Percentiles rank a stretch among this genome's conserved stretches.
Evolutionary conservation across 2,329 filamentous ascomycete species (phyloP).

Genomic region (Basipetospora chlamydospora): DNA sequence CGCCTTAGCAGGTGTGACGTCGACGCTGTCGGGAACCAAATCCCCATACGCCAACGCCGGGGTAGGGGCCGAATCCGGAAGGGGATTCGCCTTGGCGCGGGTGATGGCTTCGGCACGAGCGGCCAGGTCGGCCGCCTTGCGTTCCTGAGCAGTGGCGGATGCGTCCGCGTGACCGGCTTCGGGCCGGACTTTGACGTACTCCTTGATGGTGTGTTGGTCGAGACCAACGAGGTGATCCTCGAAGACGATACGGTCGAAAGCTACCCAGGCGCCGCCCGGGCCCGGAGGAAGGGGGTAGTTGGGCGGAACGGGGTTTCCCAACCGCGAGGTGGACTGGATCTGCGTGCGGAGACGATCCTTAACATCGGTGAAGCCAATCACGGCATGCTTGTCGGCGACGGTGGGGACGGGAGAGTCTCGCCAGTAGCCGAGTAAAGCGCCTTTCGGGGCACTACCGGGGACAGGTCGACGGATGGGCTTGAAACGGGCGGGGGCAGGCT

Average conservation of each 20-base stretch:
- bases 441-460: conserved; percentile 20
- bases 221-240: conserved; percentile 39
- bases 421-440: conserved; percentile 43
- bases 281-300: conserved; percentile 38
- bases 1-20: conserved; percentile 16
- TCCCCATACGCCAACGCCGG: conserved; percentile 36
- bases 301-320: conserved; percentile 30
- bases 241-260: conserved; percentile 46
- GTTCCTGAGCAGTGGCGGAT: conserved; percentile 24
- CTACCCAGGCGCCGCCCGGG: conserved; percentile 49
- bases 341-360: conserved; percentile 45
- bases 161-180: conserved; percentile 18
- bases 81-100: conserved; percentile 26
- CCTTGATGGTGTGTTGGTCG: conserved; percentile 43
- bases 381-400: conserved; percentile 36
- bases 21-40: conserved; percentile 30
- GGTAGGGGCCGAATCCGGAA: conserved; percentile 25
- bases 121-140: conserved; percentile 21
- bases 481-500: no score
- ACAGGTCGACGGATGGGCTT: conserved; percentile 4
- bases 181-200: conserved; percentile 42
- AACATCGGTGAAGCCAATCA: conserved; percentile 49
- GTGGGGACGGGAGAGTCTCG: conserved; percentile 38
- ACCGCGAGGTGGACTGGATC: conserved; percentile 34
- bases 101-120: conserved; percentile 33